These are phyloP conservation scores for Thraustochytrium striatum DNA, from an alignment of 352 stramenopile genomes.

Conservation along the genomic window DNA sequence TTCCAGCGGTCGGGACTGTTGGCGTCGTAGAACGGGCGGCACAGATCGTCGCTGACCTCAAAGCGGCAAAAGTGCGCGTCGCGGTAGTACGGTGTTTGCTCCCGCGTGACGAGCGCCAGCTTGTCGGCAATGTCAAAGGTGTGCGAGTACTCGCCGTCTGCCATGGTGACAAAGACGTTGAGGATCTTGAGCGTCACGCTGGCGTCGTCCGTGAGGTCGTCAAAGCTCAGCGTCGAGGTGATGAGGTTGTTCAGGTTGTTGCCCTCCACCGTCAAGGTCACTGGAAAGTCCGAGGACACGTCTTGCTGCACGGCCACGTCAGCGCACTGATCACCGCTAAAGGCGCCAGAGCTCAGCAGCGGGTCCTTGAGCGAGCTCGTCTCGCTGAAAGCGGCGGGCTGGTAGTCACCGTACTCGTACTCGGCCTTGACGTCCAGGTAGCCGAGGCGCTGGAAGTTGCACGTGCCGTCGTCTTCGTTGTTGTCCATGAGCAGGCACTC, in stretches of 20 bases:
- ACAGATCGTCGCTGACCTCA: not conserved
- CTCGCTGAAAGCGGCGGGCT: not conserved
- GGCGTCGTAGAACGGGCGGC: constrained; percentile 4
- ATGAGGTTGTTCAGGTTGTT: not conserved
- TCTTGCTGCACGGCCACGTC: not conserved
- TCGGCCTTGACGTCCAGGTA: not conserved
- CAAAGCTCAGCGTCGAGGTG: not conserved
- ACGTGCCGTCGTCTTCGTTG: not conserved
- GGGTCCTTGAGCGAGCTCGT: constrained; percentile 3
- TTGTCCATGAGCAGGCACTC: constrained; percentile 2
- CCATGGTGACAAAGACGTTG: constrained; percentile 8
- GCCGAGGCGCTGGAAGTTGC: not conserved
- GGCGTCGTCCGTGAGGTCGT: not conserved
- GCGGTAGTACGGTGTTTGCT: not conserved
- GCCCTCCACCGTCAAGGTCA: not conserved
- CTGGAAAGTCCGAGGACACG: not conserved
- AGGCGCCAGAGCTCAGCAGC: not conserved
- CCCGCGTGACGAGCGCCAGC: not conserved
- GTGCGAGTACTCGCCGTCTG: not conserved
- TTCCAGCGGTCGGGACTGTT: not conserved
- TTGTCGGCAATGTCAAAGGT: constrained; percentile 10
- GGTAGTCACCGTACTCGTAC: not conserved
- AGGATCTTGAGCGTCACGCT: not conserved
- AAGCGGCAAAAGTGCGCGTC: constrained; percentile 34
- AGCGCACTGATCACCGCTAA: not conserved